Base-by-base conservation (phyloP, 2,329 filamentous ascomycete species). In the Pestalotiopsis sp. region DNA sequence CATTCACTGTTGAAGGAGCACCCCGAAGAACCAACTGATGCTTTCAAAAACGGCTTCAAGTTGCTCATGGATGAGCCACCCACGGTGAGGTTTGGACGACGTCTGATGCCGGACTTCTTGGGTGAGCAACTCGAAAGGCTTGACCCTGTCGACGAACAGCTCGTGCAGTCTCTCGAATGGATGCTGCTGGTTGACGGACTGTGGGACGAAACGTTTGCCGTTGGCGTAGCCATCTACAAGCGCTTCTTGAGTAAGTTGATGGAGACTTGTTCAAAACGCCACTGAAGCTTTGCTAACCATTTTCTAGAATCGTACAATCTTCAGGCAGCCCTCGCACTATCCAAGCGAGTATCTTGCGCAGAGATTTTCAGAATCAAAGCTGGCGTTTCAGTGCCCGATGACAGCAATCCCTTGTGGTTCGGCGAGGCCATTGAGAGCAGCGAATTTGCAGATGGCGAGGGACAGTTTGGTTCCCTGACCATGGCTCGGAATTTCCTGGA, bases 121-220 rank as follows among this genome's bases (percentile, higher is more conserved):
- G 90, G 91, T 4, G 88, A 89, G 2, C 84, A 89, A 80, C 81
- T 83, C 9, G 84, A 83, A 67, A 76, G 74, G 11, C 82, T 90
- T 11, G 85, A 89, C 7, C 80, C 85, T 58, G 88, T 92, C 69
- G 91, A 95, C 71, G 89, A 91, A 73, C 80, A 86, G 41, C 85
- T 97, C 65, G 94, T 98, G 61, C 88, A 92, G 68, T 90, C 92
- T 49, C 82, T 98, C 69, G 93, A 97, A 76, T 98, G 95, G 95
- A 91, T 95, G 78, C 83, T 93, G 69, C 86, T 93, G 68, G 87
- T 95, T 9, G 89, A 92, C 64, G 91, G 88, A 13, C 86, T 92
- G 67, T 95, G 92, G 91, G 84, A 86, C 17, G 85, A 91, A 69
- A 90, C 93, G 25, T 93, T 95, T 74, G 81, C 84, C 20, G 85